Percentiles rank a stretch among this genome's conserved stretches.
These are phyloP conservation scores for bread wheat (Triticum aestivum) DNA, from an alignment of 176 grass and related monocot species.

Conservation along the genomic window IWGSC_CS_RefSeq_v2.1 NC_057810.1:537852919-537853418, in stretches of 20 bases:
- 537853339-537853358: too few relatives aligned
- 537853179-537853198: neutral
- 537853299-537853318: too few relatives aligned
- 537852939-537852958: neutral
- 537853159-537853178: neutral
- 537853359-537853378: too few relatives aligned
- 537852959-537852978: neutral
- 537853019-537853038: too few relatives aligned
- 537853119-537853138: neutral
- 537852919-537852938: neutral
- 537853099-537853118: neutral
- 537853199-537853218: neutral
- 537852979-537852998: neutral
- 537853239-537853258: too few relatives aligned
- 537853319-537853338: too few relatives aligned
- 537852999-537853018: neutral
- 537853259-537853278: too few relatives aligned
- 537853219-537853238: neutral
- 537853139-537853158: neutral
- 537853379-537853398: too few relatives aligned
- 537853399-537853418: neutral
- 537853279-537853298: too few relatives aligned
- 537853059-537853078: neutral
- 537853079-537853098: neutral
- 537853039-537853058: too few relatives aligned